These are phyloP conservation scores for Trichoderma sp. DNA, from an alignment of 2,329 filamentous ascomycete genomes.

Conservation along the genomic window DNA sequence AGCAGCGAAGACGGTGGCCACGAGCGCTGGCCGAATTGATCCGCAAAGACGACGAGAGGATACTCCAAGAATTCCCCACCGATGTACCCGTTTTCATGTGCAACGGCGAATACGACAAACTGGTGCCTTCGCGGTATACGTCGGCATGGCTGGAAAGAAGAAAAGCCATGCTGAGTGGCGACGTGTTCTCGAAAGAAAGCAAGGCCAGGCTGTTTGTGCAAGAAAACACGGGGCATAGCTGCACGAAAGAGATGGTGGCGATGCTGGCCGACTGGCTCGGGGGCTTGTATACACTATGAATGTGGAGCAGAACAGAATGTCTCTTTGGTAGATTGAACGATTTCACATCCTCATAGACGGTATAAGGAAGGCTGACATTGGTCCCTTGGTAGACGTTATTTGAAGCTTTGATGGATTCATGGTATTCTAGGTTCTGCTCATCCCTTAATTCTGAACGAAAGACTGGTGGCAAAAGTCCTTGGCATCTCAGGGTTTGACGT, in stretches of 20 bases:
- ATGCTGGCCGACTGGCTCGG: constrained; percentile 13
- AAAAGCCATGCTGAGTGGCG: neutral
- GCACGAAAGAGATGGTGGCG: constrained; percentile 18
- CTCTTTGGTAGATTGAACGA: neutral
- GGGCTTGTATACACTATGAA: neutral
- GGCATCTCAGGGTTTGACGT: neutral
- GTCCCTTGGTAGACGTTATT: neutral
- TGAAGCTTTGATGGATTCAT: neutral
- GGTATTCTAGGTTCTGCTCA: neutral
- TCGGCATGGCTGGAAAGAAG: constrained; percentile 5
- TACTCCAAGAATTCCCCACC: neutral
- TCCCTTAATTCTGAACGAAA: accelerated
- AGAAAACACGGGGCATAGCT: constrained; percentile 11
- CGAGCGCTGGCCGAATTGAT: neutral
- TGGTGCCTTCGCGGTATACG: constrained; percentile 8
- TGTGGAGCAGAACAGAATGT: too few species aligned
- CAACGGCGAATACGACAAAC: constrained; percentile 7
- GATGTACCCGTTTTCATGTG: neutral
- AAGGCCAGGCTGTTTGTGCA: constrained; percentile 2
- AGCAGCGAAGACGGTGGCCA: constrained; percentile 11
- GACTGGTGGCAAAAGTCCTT: neutral
- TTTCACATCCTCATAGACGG: neutral
- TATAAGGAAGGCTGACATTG: neutral
- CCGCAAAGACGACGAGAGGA: neutral
- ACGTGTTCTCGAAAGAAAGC: neutral